phyloP scores from a whole-genome alignment of 164 flowering plant species.

The Platanus orientalis region DNA sequence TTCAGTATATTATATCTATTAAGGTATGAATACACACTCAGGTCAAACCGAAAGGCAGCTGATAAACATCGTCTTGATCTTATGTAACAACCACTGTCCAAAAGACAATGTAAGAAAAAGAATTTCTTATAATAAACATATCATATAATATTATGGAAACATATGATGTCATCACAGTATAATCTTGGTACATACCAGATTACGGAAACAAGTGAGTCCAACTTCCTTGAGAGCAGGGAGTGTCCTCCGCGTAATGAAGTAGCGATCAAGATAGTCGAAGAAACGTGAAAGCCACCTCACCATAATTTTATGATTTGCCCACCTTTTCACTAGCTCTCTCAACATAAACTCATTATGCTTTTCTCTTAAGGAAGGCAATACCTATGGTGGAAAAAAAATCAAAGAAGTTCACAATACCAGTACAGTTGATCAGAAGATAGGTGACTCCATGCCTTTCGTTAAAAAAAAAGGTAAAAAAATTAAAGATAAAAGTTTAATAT shows the following conservation, averaged over 20 bases:
- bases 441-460: too few species aligned
- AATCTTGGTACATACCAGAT: conserved; percentile 41
- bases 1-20: background rate
- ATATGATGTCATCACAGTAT: background rate
- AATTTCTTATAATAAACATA: background rate
- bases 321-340: conserved; percentile 75
- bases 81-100: background rate
- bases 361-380: conserved; percentile 65
- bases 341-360: conserved; percentile 81
- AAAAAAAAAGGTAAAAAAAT: too few species aligned
- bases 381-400: too few species aligned
- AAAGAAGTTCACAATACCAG: too few species aligned
- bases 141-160: background rate
- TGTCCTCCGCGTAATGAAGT: conserved; percentile 65
- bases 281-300: conserved; percentile 84
- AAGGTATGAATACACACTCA: background rate
- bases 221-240: conserved; percentile 70
- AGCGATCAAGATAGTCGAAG: conserved; percentile 70
- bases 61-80: background rate
- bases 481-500: too few species aligned
- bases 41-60: background rate
- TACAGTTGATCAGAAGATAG: too few species aligned
- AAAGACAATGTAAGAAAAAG: background rate
- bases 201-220: conserved; percentile 72
- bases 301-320: conserved; percentile 81